A percentile compares a stretch with the other conserved stretches of the same genome.
Conservation (phyloP, 768 basidiomycete species). For the Jaapia argillacea region DNA sequence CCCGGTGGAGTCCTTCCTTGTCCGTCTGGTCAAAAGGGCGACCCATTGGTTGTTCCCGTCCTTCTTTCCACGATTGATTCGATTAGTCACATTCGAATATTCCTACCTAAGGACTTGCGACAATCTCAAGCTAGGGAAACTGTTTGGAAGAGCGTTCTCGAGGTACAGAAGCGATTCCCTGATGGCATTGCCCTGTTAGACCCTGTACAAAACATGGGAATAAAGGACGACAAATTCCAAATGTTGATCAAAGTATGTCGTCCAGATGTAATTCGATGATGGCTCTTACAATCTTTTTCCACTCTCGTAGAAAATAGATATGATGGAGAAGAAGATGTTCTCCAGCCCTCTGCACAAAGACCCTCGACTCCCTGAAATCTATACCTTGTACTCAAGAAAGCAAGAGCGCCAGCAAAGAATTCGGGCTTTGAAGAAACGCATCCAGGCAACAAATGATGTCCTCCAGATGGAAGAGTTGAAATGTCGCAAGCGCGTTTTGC, state of each 20-base stretch:
- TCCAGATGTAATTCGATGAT: neutral
- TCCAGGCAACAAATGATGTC: constrained; percentile 85
- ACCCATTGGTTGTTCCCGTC: constrained; percentile 81
- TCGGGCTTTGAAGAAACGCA: constrained; percentile 73
- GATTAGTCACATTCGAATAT: constrained; percentile 79
- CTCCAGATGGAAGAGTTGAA: constrained; percentile 96
- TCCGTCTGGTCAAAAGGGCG: constrained; percentile 58
- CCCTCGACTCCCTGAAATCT: constrained; percentile 68
- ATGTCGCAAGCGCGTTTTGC: constrained; percentile 85
- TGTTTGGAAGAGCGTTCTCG: constrained; percentile 81
- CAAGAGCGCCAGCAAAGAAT: constrained; percentile 59
- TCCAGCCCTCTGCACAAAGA: constrained; percentile 73
- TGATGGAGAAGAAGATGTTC: constrained; percentile 81
- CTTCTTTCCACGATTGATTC: constrained; percentile 79
- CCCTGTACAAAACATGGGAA: constrained; percentile 90
- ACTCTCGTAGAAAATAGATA: constrained; percentile 68
- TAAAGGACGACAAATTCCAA: constrained; percentile 90
- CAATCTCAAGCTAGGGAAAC: constrained; percentile 68
- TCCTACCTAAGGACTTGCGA: constrained; percentile 85
- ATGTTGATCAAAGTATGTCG: constrained; percentile 63
- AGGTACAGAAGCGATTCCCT: constrained; percentile 87
- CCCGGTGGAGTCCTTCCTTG: constrained; percentile 74
- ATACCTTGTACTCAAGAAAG: constrained; percentile 73
- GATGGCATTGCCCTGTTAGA: constrained; percentile 82
- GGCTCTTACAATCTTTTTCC: constrained; percentile 1